phyloP scores from a whole-genome alignment of 1,139 yeast species.

The Taphrina wiesneri region DNA sequence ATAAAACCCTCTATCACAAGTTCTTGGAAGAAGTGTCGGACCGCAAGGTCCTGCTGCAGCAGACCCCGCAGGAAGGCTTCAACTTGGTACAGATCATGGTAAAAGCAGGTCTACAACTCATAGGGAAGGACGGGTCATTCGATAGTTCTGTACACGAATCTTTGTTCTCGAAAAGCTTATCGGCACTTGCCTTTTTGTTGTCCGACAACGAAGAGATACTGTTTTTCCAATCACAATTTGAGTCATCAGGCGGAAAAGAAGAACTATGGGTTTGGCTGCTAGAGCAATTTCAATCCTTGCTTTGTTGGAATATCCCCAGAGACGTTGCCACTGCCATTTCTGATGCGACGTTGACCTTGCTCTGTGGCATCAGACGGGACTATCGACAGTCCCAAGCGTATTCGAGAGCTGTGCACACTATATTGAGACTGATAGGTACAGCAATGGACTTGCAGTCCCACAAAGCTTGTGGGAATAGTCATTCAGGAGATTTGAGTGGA shows the following conservation, averaged over 20 bases:
- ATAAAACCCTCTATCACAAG: constrained; percentile 4
- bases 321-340: neutral
- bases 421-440: neutral
- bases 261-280: constrained; percentile 3
- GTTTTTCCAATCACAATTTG: neutral
- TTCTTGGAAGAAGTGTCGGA: constrained; percentile 18
- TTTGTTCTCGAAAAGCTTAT: constrained; percentile 2
- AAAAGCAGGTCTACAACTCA: constrained; percentile 11
- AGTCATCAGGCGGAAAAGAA: neutral
- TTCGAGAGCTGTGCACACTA: neutral
- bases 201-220: neutral
- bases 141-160: neutral
- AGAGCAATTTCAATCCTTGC: neutral
- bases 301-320: neutral
- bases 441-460: neutral
- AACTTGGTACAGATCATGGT: constrained; percentile 18
- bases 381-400: neutral
- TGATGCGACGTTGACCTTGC: neutral
- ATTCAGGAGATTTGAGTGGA: neutral
- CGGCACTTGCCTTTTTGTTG: neutral
- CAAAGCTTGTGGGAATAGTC: neutral
- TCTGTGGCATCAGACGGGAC: neutral
- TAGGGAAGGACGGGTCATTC: neutral
- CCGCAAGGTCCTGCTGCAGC: constrained; percentile 5
- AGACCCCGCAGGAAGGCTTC: constrained; percentile 1